phyloP scores from a whole-genome alignment of 306 rosid species.

The Quercus cerris region DNA sequence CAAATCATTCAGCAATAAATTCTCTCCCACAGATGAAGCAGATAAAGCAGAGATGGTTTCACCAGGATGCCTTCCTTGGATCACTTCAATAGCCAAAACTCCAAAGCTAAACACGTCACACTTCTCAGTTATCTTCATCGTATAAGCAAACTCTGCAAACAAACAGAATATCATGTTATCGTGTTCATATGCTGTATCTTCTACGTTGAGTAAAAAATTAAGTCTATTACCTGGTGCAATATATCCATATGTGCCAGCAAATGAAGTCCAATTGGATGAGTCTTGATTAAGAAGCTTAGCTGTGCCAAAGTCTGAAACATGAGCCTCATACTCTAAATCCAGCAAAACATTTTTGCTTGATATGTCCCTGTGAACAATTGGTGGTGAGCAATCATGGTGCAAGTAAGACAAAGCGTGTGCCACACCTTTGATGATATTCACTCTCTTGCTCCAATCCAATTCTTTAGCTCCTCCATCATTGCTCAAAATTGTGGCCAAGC shows the following conservation, averaged over 20 bases:
- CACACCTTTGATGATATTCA: slow-evolving; percentile 17
- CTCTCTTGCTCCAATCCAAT: slow-evolving; percentile 4
- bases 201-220: no score
- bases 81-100: neutral
- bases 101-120: slow-evolving; percentile 13
- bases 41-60: neutral
- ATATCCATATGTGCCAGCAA: slow-evolving; percentile 18
- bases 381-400: slow-evolving; percentile 17
- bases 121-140: slow-evolving; percentile 5
- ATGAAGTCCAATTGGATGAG: slow-evolving; percentile 19
- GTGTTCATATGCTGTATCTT: no score
- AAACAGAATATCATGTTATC: neutral
- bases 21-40: neutral
- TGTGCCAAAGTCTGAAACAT: slow-evolving; percentile 19
- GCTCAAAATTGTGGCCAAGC: neutral
- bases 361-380: slow-evolving; percentile 12
- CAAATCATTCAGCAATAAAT: neutral
- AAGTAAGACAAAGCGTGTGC: slow-evolving; percentile 8
- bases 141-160: slow-evolving; percentile 20
- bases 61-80: neutral
- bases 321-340: neutral
- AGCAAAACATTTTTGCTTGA: slow-evolving; percentile 15
- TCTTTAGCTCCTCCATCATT: neutral
- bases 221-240: slow-evolving; percentile 10
- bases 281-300: slow-evolving; percentile 21